Conservation (phyloP, 2,329 filamentous ascomycete species). For the Rutstroemia sp. region DNA sequence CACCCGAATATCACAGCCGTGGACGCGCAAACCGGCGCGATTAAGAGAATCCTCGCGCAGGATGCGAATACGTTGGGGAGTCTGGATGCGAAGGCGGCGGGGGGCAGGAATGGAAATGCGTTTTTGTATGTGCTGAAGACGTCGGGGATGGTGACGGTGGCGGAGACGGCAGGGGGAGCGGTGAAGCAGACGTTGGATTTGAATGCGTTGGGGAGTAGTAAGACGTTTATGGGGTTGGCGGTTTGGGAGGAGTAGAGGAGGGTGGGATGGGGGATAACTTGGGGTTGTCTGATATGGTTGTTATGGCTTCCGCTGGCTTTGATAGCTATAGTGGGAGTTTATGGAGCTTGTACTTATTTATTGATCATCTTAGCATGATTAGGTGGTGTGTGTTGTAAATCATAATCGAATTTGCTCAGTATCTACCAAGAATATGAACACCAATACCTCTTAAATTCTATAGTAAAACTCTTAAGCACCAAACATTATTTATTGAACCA, state of each 20-base stretch:
- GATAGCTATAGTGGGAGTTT: no score
- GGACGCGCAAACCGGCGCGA: constrained; percentile 6
- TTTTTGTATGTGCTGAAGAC: constrained; percentile 14
- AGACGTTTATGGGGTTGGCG: constrained; percentile 14
- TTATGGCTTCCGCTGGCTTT: no score
- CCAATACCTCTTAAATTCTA: no score
- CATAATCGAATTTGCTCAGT: no score
- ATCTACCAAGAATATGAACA: no score
- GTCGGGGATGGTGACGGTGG: constrained; percentile 5
- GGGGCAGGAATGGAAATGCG: not conserved
- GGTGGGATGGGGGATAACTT: not conserved
- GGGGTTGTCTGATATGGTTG: not conserved
- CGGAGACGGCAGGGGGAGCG: not conserved
- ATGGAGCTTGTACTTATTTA: no score
- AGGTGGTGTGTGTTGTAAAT: no score
- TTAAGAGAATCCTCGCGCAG: constrained; percentile 4
- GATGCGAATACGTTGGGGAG: constrained; percentile 3
- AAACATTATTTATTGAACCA: no score
- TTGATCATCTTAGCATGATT: no score
- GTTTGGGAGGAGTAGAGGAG: constrained; percentile 4
- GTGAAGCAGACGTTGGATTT: constrained; percentile 14
- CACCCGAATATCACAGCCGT: constrained; percentile 9
- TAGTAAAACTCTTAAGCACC: no score
- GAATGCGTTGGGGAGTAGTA: constrained; percentile 11
- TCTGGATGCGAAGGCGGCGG: constrained; percentile 10